These are phyloP conservation scores for Cubamyces lactineus DNA, from an alignment of 768 basidiomycete genomes.

Conservation along the genomic window DNA sequence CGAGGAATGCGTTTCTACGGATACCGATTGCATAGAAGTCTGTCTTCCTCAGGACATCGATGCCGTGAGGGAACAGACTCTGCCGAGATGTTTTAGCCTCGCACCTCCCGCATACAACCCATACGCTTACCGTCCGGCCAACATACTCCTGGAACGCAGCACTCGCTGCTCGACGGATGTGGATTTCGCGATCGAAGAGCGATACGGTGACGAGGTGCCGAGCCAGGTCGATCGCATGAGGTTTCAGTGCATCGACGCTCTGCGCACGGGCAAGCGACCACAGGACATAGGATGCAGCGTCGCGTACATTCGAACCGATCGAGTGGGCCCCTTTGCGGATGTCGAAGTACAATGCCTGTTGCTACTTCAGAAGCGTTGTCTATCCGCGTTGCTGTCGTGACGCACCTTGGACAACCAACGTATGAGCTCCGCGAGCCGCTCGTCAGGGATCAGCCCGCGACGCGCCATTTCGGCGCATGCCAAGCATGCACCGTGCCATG, in stretches of 20 bases:
- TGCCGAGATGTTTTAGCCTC: slow-evolving; percentile 35
- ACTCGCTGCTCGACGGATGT: slow-evolving; percentile 93
- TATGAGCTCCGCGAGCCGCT: slow-evolving; percentile 64
- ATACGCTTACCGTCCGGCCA: slow-evolving; percentile 77
- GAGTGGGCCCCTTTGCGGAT: slow-evolving; percentile 91
- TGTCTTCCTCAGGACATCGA: slow-evolving; percentile 87
- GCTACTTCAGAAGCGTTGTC: background rate
- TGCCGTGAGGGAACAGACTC: slow-evolving; percentile 92
- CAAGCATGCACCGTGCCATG: slow-evolving; percentile 94
- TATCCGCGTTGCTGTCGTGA: background rate
- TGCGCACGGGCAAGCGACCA: slow-evolving; percentile 93
- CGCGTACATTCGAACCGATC: slow-evolving; percentile 91
- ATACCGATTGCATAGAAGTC: slow-evolving; percentile 96
- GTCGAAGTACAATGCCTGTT: slow-evolving; percentile 89
- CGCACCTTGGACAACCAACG: slow-evolving; percentile 81
- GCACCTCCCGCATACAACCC: background rate
- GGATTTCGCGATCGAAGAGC: slow-evolving; percentile 90
- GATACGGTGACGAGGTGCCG: slow-evolving; percentile 76
- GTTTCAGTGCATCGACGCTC: slow-evolving; percentile 56
- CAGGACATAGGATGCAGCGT: slow-evolving; percentile 90
- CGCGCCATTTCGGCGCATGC: slow-evolving; percentile 93
- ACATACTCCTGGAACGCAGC: slow-evolving; percentile 98
- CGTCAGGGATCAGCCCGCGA: slow-evolving; percentile 65
- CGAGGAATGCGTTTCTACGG: slow-evolving; percentile 80
- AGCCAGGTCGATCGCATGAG: slow-evolving; percentile 68